Evolutionary conservation across 768 basidiomycete species (phyloP), one percentile per base, ranked within the genome.

Genomic region (Leucocoprinus birnbaumii): DNA sequence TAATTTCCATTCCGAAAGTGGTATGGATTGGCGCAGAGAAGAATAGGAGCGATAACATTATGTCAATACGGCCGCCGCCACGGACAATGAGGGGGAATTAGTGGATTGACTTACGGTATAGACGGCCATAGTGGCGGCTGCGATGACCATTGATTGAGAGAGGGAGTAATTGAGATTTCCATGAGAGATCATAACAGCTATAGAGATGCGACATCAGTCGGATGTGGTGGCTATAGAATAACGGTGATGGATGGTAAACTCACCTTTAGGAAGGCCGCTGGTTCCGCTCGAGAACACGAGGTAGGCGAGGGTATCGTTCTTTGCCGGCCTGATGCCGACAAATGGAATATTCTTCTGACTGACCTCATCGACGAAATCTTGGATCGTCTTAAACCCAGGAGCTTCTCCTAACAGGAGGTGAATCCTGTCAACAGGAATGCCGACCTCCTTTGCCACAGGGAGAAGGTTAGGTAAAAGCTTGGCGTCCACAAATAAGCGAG

Each of bases 251-350:
- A 48, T 31, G 25, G 54, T 13, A 31, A 46, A 26, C 3, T 16
- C 22, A 83, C 87, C 87, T 79, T 91, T 91, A 0, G 89, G 87
- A 3, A 84, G 69, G 0, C 89, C 89, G 56, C 79, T 89, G 0
- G 89, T 91, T 21, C 89, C 89, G 61, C 89, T 90, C 0, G 89
- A 91, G 63, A 88, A 89, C 0, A 86, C 71, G 2, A 91, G 71
- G 64, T 90, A 88, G 0, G 85, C 88, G 1, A 89, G 68, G 0
- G 84, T 86, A 56, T 84, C 70, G 26, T 69, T 72, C 16, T 59
- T 68, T 0, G 80, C 86, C 0, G 74, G 70, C 40, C 72, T 74
- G 27, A 82, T 66, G 1, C 71, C 69, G 1, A 80, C 62, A 1
- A 72, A 63, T 7, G 80, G 73, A 1, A 79, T 60, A 0, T 69